phyloP scores from a whole-genome alignment of 306 rosid species.

The Prunus mongolica region DNA sequence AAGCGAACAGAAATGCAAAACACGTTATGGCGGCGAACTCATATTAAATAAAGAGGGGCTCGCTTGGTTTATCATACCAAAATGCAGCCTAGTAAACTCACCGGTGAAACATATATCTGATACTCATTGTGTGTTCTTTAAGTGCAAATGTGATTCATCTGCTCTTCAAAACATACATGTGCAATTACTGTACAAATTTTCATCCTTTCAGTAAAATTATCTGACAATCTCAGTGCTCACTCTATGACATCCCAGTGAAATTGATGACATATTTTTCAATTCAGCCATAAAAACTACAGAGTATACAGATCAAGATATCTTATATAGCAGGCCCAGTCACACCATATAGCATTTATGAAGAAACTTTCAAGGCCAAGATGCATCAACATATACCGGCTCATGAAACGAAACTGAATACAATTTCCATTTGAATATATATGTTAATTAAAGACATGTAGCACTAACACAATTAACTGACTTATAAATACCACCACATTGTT shows the following conservation, averaged over 20 bases:
- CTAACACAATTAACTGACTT: background rate
- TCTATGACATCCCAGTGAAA: background rate
- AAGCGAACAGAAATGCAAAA: conserved; percentile 13
- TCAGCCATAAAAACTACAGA: background rate
- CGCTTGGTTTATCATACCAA: conserved; percentile 1
- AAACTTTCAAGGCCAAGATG: background rate
- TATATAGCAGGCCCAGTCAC: background rate
- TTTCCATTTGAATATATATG: background rate
- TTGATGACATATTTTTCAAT: background rate
- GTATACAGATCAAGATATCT: background rate
- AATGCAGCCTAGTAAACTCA: background rate
- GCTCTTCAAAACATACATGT: background rate
- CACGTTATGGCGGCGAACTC: background rate
- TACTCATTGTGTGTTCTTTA: background rate
- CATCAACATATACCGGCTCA: background rate
- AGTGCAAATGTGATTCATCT: background rate
- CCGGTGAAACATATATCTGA: background rate
- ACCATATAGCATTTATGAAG: background rate
- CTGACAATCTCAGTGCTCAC: background rate
- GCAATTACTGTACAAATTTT: background rate
- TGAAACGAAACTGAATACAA: background rate
- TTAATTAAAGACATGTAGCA: background rate
- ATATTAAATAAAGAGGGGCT: background rate
- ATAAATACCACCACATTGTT: background rate
- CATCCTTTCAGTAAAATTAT: background rate